Conservation (phyloP, 2,329 filamentous ascomycete genomes). For the Fusarium sp. region DNA sequence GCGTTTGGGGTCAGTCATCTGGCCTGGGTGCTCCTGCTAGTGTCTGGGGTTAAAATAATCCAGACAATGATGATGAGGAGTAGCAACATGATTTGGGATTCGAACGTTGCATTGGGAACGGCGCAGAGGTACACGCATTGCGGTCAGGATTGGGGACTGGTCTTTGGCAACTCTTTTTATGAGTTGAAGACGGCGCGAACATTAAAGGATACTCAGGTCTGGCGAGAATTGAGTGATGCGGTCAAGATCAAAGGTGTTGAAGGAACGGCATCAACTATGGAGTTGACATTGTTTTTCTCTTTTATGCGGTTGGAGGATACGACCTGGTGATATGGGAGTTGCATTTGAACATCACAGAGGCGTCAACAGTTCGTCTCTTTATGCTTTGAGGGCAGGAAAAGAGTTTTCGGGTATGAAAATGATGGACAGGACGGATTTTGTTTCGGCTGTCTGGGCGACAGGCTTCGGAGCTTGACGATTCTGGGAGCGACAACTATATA, state of each 20-base stretch:
- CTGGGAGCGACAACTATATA: constrained; percentile 40
- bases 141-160: constrained; percentile 26
- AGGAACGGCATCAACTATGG: constrained; percentile 43
- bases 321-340: constrained; percentile 42
- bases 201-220: constrained; percentile 34
- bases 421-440: constrained; percentile 29
- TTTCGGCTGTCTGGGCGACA: constrained; percentile 18
- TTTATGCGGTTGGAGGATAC: constrained; percentile 37
- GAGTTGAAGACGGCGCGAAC: constrained; percentile 14
- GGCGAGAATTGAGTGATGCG: constrained; percentile 35
- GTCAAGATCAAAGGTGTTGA: constrained; percentile 37
- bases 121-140: constrained; percentile 45
- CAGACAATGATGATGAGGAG: neutral
- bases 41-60: constrained; percentile 80
- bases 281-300: constrained; percentile 43
- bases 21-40: constrained; percentile 88
- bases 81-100: constrained; percentile 24
- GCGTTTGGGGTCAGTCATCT: constrained; percentile 86
- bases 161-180: constrained; percentile 18
- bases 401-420: constrained; percentile 25
- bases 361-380: constrained; percentile 41
- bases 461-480: constrained; percentile 28
- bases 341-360: constrained; percentile 45
- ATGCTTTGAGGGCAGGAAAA: constrained; percentile 36
- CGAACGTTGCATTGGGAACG: constrained; percentile 44